Conservation (phyloP, 1,139 yeast genomes). For the Pichia sp. region DNA sequence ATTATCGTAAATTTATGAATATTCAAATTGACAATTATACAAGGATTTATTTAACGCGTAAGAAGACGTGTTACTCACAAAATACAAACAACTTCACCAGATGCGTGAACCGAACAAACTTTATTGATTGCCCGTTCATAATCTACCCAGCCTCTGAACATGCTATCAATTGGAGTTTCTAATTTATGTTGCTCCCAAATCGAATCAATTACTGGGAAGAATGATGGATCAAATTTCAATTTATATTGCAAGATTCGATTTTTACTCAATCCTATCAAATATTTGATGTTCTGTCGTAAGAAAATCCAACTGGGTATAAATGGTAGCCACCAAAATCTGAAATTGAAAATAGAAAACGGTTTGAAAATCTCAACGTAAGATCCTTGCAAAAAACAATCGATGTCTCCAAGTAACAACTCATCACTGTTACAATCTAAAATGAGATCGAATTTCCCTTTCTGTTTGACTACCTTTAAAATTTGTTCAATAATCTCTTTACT, state of each 20-base stretch:
- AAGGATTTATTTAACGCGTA: too few species aligned
- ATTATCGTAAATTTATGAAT: too few species aligned
- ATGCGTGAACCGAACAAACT: constrained; percentile 39
- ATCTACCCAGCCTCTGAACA: constrained; percentile 37
- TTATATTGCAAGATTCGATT: constrained; percentile 2
- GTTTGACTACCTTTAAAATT: constrained; percentile 27
- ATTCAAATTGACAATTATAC: too few species aligned
- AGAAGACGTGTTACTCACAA: constrained; percentile 1
- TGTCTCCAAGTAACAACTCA: constrained; percentile 9
- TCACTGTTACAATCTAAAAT: constrained; percentile 22
- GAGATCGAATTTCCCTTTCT: constrained; percentile 35
- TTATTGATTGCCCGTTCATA: constrained; percentile 41
- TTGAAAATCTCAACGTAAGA: constrained; percentile 18
- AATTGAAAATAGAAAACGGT: neutral
- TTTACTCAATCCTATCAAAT: constrained; percentile 1
- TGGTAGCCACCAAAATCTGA: neutral
- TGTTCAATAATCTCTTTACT: constrained; percentile 26
- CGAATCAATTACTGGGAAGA: constrained; percentile 17
- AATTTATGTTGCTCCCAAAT: constrained; percentile 36
- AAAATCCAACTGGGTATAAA: constrained; percentile 4
- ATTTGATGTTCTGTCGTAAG: constrained; percentile 1
- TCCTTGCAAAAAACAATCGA: constrained; percentile 27
- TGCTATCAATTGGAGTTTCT: constrained; percentile 46
- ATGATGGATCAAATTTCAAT: constrained; percentile 7
- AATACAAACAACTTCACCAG: constrained; percentile 50